Conservation (phyloP, 768 basidiomycete species). For the Boletus rex-veris region DNA sequence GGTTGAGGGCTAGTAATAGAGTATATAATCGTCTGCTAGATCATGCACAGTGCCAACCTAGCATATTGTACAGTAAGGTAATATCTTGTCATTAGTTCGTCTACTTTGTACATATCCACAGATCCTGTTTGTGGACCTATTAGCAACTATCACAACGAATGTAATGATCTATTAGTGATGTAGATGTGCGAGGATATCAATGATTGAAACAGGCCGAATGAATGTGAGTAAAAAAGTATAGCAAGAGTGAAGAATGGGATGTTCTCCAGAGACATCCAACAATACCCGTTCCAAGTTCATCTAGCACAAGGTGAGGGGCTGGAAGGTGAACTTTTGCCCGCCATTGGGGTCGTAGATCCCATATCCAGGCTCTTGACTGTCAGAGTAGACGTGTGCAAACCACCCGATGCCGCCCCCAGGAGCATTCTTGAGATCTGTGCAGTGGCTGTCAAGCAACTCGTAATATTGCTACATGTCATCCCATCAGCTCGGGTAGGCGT, state of each 20-base stretch:
- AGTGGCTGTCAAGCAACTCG: constrained; percentile 58
- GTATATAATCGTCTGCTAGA: constrained; percentile 3
- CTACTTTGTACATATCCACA: background rate
- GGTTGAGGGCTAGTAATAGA: constrained; percentile 37
- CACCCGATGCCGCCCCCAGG: constrained; percentile 67
- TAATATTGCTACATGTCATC: constrained; percentile 45
- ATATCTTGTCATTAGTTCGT: constrained; percentile 1
- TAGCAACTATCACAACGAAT: background rate
- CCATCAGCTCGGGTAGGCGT: background rate
- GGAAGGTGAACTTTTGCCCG: constrained; percentile 58
- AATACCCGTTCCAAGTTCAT: background rate
- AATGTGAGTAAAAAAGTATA: background rate
- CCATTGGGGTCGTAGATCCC: constrained; percentile 56
- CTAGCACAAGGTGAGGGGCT: constrained; percentile 60
- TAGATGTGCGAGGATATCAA: background rate
- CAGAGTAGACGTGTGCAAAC: constrained; percentile 81
- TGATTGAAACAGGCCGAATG: background rate
- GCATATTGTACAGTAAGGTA: constrained; percentile 17
- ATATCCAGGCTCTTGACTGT: constrained; percentile 63
- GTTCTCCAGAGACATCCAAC: background rate
- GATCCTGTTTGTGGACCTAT: background rate
- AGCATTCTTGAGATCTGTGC: constrained; percentile 56
- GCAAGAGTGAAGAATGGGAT: background rate
- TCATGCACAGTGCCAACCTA: background rate
- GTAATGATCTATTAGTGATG: background rate